A percentile compares a stretch with the other conserved stretches of the same genome.
Evolutionary conservation across 2,329 filamentous ascomycete genomes (phyloP).

Genomic region (Phyllosticta capitalensis): DNA sequence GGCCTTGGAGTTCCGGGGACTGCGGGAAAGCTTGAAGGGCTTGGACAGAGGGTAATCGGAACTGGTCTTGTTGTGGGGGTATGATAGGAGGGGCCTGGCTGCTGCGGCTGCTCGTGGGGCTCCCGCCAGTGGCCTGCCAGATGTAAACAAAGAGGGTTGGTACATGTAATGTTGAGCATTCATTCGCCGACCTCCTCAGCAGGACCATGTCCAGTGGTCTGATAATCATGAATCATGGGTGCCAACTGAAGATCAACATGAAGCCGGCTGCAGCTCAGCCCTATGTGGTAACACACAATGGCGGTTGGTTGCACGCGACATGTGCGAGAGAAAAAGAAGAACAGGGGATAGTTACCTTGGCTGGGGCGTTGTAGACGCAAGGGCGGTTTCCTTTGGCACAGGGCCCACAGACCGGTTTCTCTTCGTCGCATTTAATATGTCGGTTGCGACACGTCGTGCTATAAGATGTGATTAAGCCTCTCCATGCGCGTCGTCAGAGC

Average conservation of each 20-base stretch:
- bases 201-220: not conserved
- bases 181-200: not conserved
- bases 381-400: conserved; percentile 36
- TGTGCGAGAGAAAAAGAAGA: not conserved
- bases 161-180: not conserved
- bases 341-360: conserved; percentile 9
- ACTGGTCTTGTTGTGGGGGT: not conserved
- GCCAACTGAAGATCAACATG: not conserved
- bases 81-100: not conserved
- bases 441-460: conserved; percentile 38
- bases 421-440: conserved; percentile 44
- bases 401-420: conserved; percentile 34
- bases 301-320: not conserved
- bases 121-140: not conserved
- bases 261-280: conserved; percentile 3
- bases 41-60: conserved; percentile 6
- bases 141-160: not conserved
- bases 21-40: conserved; percentile 2
- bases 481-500: conserved; percentile 10
- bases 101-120: not conserved
- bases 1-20: not conserved
- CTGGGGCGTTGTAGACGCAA: conserved; percentile 27
- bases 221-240: not conserved
- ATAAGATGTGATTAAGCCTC: not conserved
- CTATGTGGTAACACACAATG: conserved; percentile 1